A percentile compares a stretch with the other conserved stretches of the same genome.
Conservation (phyloP, 129 eudicot genomes). For the Calendula officinalis region DNA sequence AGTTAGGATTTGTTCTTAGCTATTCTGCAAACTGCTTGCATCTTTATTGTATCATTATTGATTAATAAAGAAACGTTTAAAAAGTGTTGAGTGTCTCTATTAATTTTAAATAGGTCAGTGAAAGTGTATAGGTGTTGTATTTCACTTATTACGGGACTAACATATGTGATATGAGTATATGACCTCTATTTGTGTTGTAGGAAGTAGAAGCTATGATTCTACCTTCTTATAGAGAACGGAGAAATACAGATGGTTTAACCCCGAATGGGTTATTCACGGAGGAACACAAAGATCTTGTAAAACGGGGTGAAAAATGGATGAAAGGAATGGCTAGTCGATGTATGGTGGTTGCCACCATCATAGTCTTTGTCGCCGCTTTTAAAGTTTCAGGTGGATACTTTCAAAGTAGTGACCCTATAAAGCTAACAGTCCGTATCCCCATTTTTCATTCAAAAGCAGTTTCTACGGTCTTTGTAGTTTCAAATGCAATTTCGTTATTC, state of each 20-base stretch:
- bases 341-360: constrained; percentile 11
- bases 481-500: constrained; percentile 21
- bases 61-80: too few species aligned
- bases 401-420: too few species aligned
- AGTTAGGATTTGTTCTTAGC: too few species aligned
- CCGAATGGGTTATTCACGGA: constrained; percentile 18
- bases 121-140: too few species aligned
- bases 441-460: background rate
- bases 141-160: too few species aligned
- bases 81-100: too few species aligned
- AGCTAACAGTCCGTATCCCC: too few species aligned
- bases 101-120: too few species aligned
- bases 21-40: too few species aligned
- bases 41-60: too few species aligned
- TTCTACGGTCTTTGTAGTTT: constrained; percentile 8
- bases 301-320: constrained; percentile 26
- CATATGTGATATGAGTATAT: too few species aligned
- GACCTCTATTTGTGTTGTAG: background rate
- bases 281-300: constrained; percentile 21
- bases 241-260: constrained; percentile 9
- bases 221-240: background rate
- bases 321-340: background rate
- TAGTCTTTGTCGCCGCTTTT: constrained; percentile 16
- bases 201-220: constrained; percentile 10
- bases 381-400: constrained; percentile 14